Conservation (phyloP, 306 rosid species). For the Glycine tomentella region DNA sequence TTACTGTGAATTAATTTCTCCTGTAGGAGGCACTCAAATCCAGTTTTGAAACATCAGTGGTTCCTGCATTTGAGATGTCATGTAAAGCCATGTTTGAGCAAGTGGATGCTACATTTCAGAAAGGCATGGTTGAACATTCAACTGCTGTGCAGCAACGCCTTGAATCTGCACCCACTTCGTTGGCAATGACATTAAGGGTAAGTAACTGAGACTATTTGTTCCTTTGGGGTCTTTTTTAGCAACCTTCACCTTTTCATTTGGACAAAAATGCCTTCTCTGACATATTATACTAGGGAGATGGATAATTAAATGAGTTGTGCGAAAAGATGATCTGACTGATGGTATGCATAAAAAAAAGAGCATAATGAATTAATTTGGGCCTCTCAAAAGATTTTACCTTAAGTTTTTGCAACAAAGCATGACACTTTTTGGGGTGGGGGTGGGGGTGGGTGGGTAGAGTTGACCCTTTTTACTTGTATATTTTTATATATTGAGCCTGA, state of each 20-base stretch:
- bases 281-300: not conserved
- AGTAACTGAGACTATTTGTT: too few species aligned
- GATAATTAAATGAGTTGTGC: constrained; percentile 7
- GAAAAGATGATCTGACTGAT: constrained; percentile 10
- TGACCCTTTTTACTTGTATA: not conserved
- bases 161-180: too few species aligned
- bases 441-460: not conserved
- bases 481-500: not conserved
- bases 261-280: not conserved
- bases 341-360: not conserved
- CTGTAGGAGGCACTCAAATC: too few species aligned
- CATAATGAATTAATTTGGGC: constrained; percentile 9
- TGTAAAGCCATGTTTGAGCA: too few species aligned
- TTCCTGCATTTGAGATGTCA: too few species aligned
- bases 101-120: too few species aligned
- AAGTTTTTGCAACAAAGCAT: not conserved
- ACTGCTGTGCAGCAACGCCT: too few species aligned
- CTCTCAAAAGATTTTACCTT: not conserved
- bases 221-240: constrained; percentile 20
- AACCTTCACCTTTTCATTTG: constrained; percentile 29
- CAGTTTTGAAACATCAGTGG: too few species aligned
- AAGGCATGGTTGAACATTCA: too few species aligned
- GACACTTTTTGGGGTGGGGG: not conserved
- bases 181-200: too few species aligned
- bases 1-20: too few species aligned